Evolutionary conservation across 2,329 filamentous ascomycete species (phyloP), one percentile per base, ranked within the genome.

Genomic region (Venturia nashicola): DNA sequence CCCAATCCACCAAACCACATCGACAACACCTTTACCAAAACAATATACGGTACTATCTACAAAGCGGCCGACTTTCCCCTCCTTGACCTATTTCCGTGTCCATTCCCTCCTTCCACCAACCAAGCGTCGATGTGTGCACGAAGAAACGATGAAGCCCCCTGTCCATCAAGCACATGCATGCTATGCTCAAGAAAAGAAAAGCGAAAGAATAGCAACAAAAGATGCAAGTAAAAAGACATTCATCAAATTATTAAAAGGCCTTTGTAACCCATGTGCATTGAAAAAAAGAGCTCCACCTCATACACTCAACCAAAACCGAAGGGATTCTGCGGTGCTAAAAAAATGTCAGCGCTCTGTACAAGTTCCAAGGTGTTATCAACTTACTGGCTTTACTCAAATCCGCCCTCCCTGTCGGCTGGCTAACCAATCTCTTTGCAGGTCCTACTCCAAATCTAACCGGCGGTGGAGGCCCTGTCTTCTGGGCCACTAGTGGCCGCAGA

Each of bases 341-440:
- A 61, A 69, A 67, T 67, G 66, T 36, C 64, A 40, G 34, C 12
- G 61, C 18, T 27, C 27, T 27, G 27, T 27, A 27, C 27, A 4
- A 4, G 2, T 27, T 27, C 27, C 27, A 27, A 27, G 27, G 27
- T 27, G 27, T 27, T 27, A 55, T 43, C 40, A 65, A 92, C 93
- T 88, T 87, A 97, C 93, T 99, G 72, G 94, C 94, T 85, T 95
- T 90, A 62, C 89, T 83, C 69, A 99, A 82, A 74, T 97, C 97
- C 64, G 94, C 94, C 79, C 89, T 86, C 67, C 94, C 94, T 7
- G 94, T 99, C 36, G 91, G 83, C 78, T 97, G 94, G 39, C 92
- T 86, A 66, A 84, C 82, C 70, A 97, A 77, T 75, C 89, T 94
- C 76, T 91, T 91, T 39, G 85, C 79, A 14, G 81, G 79, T 65